Percentiles rank a stretch among this genome's conserved stretches.
Evolutionary conservation across 2,329 filamentous ascomycete species (phyloP).

Genomic region (Aspergillus ochraceus): DNA sequence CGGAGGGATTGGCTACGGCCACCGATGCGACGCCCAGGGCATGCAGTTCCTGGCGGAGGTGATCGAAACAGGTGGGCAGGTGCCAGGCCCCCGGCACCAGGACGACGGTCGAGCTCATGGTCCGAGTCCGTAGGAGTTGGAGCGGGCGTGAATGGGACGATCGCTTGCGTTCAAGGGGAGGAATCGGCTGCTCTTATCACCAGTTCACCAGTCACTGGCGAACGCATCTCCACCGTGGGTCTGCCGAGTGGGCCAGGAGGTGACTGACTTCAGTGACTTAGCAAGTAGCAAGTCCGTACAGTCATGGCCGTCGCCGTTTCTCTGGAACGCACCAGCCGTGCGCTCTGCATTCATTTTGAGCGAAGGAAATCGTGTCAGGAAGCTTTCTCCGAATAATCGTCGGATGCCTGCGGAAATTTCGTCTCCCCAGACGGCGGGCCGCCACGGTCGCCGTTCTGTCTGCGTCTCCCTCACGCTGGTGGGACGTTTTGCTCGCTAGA

Average conservation of each 20-base stretch:
- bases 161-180: neutral
- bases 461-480: neutral
- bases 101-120: conserved; percentile 30
- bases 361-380: no score
- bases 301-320: no score
- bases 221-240: neutral
- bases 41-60: conserved; percentile 31
- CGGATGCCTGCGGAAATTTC: neutral
- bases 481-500: neutral
- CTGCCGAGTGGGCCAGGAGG: no score
- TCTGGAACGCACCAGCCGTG: neutral
- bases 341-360: no score
- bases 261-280: neutral
- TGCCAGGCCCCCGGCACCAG: conserved; percentile 46
- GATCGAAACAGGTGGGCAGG: conserved; percentile 30
- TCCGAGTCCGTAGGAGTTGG: neutral
- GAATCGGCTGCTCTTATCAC: neutral
- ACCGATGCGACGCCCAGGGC: conserved; percentile 33
- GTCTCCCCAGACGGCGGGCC: neutral
- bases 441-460: neutral
- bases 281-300: neutral
- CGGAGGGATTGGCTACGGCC: conserved; percentile 30
- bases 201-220: no score
- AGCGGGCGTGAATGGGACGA: neutral
- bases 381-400: neutral